Conservation (phyloP, 371 early-diverging fungal genomes). For the Mortierella sp. region DNA sequence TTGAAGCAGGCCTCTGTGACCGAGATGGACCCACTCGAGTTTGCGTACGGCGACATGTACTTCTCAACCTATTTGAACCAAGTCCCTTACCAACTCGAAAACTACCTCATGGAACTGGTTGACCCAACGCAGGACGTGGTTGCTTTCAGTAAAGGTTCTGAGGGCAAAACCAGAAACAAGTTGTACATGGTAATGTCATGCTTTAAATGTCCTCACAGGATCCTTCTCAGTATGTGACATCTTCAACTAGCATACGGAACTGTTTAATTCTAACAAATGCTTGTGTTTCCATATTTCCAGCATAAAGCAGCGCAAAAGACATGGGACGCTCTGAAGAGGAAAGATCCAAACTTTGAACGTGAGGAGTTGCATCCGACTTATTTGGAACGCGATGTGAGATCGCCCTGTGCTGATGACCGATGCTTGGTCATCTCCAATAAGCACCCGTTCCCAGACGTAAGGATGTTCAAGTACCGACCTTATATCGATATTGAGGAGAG, state of each 20-base stretch:
- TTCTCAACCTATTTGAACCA: slow-evolving; percentile 70
- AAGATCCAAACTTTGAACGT: slow-evolving; percentile 52
- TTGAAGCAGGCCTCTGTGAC: slow-evolving; percentile 58
- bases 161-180: slow-evolving; percentile 56
- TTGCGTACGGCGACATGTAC: slow-evolving; percentile 69
- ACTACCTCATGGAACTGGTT: slow-evolving; percentile 49
- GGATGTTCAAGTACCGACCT: slow-evolving; percentile 63
- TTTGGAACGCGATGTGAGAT: slow-evolving; percentile 57
- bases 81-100: slow-evolving; percentile 66
- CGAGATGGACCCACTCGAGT: slow-evolving; percentile 62
- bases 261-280: not conserved
- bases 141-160: slow-evolving; percentile 56
- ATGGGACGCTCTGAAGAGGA: slow-evolving; percentile 54
- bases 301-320: slow-evolving; percentile 58
- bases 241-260: no score
- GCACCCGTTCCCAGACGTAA: slow-evolving; percentile 60
- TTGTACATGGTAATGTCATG: slow-evolving; percentile 59
- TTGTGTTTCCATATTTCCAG: slow-evolving; percentile 19
- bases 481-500: slow-evolving; percentile 58
- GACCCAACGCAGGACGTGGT: slow-evolving; percentile 47
- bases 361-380: slow-evolving; percentile 57
- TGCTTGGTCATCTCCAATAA: slow-evolving; percentile 70
- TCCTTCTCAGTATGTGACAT: no score
- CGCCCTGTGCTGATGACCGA: slow-evolving; percentile 66
- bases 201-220: no score